Evolutionary conservation across 176 grass and related monocot species (phyloP).

Genomic region (Carex cristatella): DNA sequence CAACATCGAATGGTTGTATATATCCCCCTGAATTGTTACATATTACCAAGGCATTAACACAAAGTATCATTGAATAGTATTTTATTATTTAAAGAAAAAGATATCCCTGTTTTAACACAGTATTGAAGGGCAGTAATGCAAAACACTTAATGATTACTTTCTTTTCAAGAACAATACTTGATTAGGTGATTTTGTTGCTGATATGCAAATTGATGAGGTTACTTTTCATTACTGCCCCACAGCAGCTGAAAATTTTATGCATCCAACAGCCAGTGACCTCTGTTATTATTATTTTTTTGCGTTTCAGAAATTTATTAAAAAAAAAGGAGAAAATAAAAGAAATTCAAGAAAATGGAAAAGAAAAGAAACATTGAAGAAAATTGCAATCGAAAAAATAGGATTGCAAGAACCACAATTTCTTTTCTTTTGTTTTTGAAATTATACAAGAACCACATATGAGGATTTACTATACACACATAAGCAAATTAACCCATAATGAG

Average conservation of each 20-base stretch:
- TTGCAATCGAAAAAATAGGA: background rate
- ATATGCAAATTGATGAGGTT: background rate
- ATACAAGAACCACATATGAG: background rate
- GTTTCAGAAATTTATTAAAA: too few relatives aligned
- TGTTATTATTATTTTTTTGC: background rate
- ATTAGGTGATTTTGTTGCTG: background rate
- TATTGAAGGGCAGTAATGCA: background rate
- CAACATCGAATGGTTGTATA: slow-evolving; percentile 22
- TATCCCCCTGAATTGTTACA: slow-evolving; percentile 8
- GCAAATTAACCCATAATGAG: background rate
- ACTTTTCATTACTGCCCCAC: background rate
- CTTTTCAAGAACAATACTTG: too few relatives aligned
- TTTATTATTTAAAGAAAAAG: background rate
- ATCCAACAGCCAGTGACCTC: background rate
- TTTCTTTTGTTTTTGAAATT: too few relatives aligned
- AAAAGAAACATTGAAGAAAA: background rate
- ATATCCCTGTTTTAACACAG: background rate
- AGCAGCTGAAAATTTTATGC: background rate
- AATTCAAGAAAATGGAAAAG: background rate
- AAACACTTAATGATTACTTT: background rate
- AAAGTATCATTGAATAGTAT: background rate
- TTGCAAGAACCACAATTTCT: background rate
- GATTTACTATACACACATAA: background rate
- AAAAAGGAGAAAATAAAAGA: background rate
- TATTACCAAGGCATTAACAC: background rate